phyloP scores from a whole-genome alignment of 352 stramenopile genomes.

The Phytophthora idaei region DNA sequence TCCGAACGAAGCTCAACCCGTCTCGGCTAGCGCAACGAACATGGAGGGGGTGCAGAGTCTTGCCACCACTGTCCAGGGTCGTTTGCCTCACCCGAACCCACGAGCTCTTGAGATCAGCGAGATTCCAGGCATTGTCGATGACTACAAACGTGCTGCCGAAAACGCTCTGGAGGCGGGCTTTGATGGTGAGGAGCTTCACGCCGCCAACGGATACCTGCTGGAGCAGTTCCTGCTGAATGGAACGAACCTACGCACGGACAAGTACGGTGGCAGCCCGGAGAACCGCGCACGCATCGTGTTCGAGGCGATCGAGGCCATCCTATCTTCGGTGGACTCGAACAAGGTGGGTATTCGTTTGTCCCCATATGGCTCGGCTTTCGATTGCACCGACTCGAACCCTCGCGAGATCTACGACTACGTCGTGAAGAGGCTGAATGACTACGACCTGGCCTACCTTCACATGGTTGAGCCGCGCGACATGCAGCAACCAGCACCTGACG shows the following conservation, averaged over 20 bases:
- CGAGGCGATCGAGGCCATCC: constrained; percentile 64
- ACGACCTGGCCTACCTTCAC: constrained; percentile 58
- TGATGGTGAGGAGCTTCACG: constrained; percentile 91
- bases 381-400: constrained; percentile 47
- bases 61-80: constrained; percentile 37
- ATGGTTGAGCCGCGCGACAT: constrained; percentile 50
- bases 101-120: constrained; percentile 71
- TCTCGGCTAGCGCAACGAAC: constrained; percentile 49
- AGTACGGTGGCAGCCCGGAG: constrained; percentile 68
- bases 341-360: constrained; percentile 46
- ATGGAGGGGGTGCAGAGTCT: constrained; percentile 38
- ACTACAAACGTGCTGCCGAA: constrained; percentile 35
- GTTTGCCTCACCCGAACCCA: constrained; percentile 53
- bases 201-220: constrained; percentile 92
- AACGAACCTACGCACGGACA: constrained; percentile 69
- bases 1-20: constrained; percentile 44
- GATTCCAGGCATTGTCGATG: constrained; percentile 49
- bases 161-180: constrained; percentile 84
- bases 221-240: constrained; percentile 86
- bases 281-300: constrained; percentile 78
- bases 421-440: constrained; percentile 41
- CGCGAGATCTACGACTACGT: constrained; percentile 47
- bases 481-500: constrained; percentile 33
- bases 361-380: constrained; percentile 44
- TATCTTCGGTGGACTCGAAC: constrained; percentile 34